Conservation (phyloP, 2,329 filamentous ascomycete genomes). For the Colletotrichum noveboracense region DNA sequence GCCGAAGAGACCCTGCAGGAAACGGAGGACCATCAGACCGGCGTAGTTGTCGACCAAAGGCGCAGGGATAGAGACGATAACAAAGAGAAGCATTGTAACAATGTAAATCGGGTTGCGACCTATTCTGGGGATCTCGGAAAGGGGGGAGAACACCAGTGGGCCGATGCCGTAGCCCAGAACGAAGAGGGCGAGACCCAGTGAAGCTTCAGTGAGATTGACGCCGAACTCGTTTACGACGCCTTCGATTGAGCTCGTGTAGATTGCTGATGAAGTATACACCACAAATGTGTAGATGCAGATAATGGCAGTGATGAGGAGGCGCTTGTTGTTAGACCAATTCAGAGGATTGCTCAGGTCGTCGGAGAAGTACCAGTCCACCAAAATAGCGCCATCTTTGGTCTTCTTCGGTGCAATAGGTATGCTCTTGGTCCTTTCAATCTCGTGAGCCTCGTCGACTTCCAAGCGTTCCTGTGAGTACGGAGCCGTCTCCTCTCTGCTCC, state of each 20-base stretch:
- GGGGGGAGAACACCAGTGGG: constrained; percentile 68
- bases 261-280: constrained; percentile 56
- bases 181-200: constrained; percentile 66
- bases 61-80: constrained; percentile 69
- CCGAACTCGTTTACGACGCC: constrained; percentile 59
- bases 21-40: constrained; percentile 67
- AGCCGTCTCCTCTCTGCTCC: constrained; percentile 23
- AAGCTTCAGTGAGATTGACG: constrained; percentile 55
- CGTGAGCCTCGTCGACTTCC: constrained; percentile 39
- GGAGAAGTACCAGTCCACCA: constrained; percentile 60
- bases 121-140: constrained; percentile 70
- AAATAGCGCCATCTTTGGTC: constrained; percentile 54
- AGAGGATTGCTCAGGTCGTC: constrained; percentile 62
- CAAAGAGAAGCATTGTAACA: constrained; percentile 70
- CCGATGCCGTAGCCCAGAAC: constrained; percentile 69
- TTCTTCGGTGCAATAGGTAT: constrained; percentile 52
- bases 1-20: constrained; percentile 71
- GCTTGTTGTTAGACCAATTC: constrained; percentile 55
- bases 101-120: constrained; percentile 74
- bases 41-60: constrained; percentile 67
- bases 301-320: constrained; percentile 43
- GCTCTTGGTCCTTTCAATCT: constrained; percentile 48
- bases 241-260: constrained; percentile 49
- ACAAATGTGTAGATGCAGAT: constrained; percentile 65
- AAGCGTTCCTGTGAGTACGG: constrained; percentile 36